Evolutionary conservation across 805 yeast genomes (phyloP).

Genomic region (Lachancea lanzarotensis): DNA sequence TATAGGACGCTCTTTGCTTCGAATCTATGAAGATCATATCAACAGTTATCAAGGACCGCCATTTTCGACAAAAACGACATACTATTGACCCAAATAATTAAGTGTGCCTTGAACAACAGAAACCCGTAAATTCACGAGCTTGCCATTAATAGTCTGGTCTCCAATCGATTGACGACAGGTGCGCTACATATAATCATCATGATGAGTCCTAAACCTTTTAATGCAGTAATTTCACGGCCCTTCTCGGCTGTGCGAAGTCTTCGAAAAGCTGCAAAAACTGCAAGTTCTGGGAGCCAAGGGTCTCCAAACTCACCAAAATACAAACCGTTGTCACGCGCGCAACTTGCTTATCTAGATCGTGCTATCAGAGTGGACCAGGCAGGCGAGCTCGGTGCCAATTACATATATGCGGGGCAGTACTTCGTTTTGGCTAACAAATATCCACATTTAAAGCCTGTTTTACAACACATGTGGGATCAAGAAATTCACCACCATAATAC

Average conservation of each 20-base stretch:
- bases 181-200: not conserved
- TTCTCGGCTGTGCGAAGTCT: constrained; percentile 3
- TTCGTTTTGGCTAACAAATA: constrained; percentile 60
- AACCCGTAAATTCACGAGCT: not conserved
- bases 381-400: constrained; percentile 94
- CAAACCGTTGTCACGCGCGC: constrained; percentile 41
- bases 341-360: constrained; percentile 63
- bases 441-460: constrained; percentile 70
- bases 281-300: not conserved
- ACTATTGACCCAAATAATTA: not conserved
- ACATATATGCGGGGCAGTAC: constrained; percentile 88
- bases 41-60: not conserved
- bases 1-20: constrained; percentile 42
- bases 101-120: not conserved
- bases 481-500: constrained; percentile 87
- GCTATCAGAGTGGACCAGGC: constrained; percentile 93
- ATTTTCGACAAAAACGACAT: constrained; percentile 4
- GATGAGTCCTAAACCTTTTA: not conserved
- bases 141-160: too few relatives aligned
- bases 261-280: not conserved
- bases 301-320: constrained; percentile 10
- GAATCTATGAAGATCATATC: constrained; percentile 32
- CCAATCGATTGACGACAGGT: too few relatives aligned
- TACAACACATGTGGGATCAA: constrained; percentile 98
- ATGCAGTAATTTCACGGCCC: not conserved